A percentile compares a stretch with the other conserved stretches of the same genome.
Conservation (phyloP, 179 eudicot species). For the Silene vulgaris region DNA sequence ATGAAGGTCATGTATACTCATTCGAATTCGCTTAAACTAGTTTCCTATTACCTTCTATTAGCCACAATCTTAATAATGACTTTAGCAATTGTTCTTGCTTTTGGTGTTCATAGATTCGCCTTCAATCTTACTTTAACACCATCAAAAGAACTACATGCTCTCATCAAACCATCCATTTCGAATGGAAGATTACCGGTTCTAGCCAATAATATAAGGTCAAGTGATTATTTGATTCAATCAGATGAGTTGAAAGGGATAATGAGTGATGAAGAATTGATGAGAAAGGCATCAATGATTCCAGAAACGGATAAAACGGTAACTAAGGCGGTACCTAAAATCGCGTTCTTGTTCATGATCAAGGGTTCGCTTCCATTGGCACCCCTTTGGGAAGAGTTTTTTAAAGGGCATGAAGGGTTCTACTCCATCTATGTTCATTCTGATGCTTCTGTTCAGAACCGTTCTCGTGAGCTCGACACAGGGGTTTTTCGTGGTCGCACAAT, state of each 20-base stretch:
- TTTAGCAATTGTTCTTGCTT: conserved; percentile 31
- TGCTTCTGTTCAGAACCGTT: conserved; percentile 19
- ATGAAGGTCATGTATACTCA: conserved; percentile 27
- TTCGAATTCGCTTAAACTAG: conserved; percentile 28
- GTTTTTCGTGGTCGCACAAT: conserved; percentile 50
- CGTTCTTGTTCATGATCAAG: conserved; percentile 35
- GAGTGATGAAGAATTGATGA: conserved; percentile 30
- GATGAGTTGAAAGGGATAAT: background rate
- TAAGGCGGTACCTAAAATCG: conserved; percentile 26
- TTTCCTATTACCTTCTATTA: conserved; percentile 29
- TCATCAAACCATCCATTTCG: background rate
- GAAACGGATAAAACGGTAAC: background rate
- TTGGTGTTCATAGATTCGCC: conserved; percentile 29
- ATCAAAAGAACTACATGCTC: conserved; percentile 5
- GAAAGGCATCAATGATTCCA: conserved; percentile 21
- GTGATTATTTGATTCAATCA: background rate
- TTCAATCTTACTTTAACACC: conserved; percentile 10
- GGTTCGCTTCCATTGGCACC: conserved; percentile 37
- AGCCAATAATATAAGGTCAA: background rate
- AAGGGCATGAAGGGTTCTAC: conserved; percentile 34
- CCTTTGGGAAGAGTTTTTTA: conserved; percentile 47
- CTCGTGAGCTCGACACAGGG: conserved; percentile 26
- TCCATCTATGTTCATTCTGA: conserved; percentile 42
- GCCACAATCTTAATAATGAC: conserved; percentile 31
- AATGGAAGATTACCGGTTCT: background rate